Percentiles rank a stretch among this genome's conserved stretches.
Evolutionary conservation across 257 asterid genomes (phyloP).

Genomic region (Haberlea rhodopensis): DNA sequence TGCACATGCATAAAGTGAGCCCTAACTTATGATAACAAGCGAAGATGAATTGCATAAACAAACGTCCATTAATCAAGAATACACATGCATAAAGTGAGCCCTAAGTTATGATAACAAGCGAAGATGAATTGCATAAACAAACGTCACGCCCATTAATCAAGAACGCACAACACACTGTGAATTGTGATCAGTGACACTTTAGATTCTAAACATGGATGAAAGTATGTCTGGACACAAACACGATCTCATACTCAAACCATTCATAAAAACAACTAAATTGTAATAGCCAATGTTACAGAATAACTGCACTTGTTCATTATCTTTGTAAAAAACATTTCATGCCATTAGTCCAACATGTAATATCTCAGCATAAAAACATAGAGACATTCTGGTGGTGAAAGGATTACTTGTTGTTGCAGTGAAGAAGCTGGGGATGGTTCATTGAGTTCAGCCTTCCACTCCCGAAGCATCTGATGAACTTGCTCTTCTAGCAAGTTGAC

Average conservation of each 20-base stretch:
- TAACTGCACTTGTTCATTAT: background rate
- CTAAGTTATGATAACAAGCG: too few species aligned
- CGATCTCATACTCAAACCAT: background rate
- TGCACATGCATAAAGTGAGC: too few species aligned
- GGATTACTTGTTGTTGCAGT: conserved; percentile 77
- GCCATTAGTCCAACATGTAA: conserved; percentile 18
- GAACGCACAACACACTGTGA: conserved; percentile 2
- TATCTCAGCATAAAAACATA: conserved; percentile 13
- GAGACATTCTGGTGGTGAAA: conserved; percentile 7
- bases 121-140: conserved; percentile 14
- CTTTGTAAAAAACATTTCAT: background rate
- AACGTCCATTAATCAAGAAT: background rate
- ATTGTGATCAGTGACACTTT: background rate
- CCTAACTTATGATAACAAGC: background rate
- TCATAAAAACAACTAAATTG: background rate
- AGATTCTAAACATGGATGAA: background rate
- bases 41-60: conserved; percentile 13
- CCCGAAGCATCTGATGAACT: conserved; percentile 96
- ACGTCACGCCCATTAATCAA: too few species aligned
- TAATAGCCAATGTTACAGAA: background rate
- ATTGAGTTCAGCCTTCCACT: conserved; percentile 89
- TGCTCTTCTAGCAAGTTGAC: conserved; percentile 90
- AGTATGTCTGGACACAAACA: conserved; percentile 2
- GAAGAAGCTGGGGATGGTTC: conserved; percentile 99
- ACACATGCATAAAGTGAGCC: too few species aligned